These are phyloP conservation scores for Oidiodendron maius DNA, from an alignment of 495 filamentous ascomycete species.

Conservation along the genomic window DNA sequence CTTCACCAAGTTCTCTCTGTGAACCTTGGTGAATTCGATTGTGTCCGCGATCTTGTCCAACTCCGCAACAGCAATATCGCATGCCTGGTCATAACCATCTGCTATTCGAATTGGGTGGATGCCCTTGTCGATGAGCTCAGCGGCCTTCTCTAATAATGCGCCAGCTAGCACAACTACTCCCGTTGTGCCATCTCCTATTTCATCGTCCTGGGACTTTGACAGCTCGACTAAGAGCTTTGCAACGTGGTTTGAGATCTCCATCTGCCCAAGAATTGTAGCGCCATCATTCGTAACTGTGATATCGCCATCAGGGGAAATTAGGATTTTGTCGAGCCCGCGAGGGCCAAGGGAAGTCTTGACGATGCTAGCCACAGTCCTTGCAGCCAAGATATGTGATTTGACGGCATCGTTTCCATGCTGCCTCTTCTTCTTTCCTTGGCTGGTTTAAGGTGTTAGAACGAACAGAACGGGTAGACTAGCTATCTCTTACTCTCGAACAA, in stretches of 20 bases:
- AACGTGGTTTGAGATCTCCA: constrained; percentile 99
- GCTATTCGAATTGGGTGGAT: constrained; percentile 98
- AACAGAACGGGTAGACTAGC: constrained; percentile 5
- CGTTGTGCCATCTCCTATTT: constrained; percentile 98
- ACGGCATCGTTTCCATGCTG: constrained; percentile 94
- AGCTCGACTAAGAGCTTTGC: constrained; percentile 94
- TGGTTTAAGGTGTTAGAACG: constrained; percentile 30
- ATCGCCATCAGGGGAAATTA: constrained; percentile 97
- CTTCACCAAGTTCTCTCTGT: constrained; percentile 79
- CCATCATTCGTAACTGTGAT: constrained; percentile 99
- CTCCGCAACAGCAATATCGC: constrained; percentile 89
- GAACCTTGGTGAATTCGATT: constrained; percentile 72
- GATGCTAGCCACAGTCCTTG: constrained; percentile 91
- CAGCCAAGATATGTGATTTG: constrained; percentile 95
- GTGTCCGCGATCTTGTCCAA: constrained; percentile 89
- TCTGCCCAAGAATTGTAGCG: constrained; percentile 93
- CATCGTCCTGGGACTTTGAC: constrained; percentile 98
- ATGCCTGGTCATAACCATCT: constrained; percentile 95
- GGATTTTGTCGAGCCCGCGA: constrained; percentile 95
- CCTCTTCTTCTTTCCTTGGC: constrained; percentile 97
- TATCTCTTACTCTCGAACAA: constrained; percentile 84
- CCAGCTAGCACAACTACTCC: constrained; percentile 96
- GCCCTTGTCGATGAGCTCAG: constrained; percentile 97
- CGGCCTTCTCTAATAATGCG: constrained; percentile 93
- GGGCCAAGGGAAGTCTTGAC: constrained; percentile 96